Percentiles rank a stretch among this genome's conserved stretches.
Evolutionary conservation across 345 rosid species (phyloP).

Genomic region (Lepidium sativum): DNA sequence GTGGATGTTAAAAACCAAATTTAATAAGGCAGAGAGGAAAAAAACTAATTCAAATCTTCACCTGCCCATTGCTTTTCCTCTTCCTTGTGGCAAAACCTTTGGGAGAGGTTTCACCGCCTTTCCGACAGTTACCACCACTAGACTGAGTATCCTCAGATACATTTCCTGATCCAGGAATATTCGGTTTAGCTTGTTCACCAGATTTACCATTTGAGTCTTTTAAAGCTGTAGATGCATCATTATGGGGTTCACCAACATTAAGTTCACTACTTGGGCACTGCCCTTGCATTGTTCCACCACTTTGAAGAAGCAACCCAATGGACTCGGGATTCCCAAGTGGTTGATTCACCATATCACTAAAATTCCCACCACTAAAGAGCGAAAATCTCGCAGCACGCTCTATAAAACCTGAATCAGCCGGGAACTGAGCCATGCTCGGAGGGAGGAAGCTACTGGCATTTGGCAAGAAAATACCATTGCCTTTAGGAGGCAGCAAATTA

Average conservation of each 20-base stretch:
- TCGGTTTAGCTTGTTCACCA: constrained; percentile 49
- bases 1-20: not conserved
- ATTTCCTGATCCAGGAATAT: constrained; percentile 55
- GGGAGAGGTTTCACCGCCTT: constrained; percentile 40
- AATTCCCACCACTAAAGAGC: constrained; percentile 62
- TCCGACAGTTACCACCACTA: constrained; percentile 58
- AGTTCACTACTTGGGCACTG: constrained; percentile 41
- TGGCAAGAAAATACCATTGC: constrained; percentile 45
- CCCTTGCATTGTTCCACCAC: constrained; percentile 48
- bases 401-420: constrained; percentile 81
- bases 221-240: constrained; percentile 36
- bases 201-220: constrained; percentile 42
- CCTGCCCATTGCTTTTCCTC: constrained; percentile 73
- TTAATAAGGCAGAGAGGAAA: not conserved
- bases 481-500: constrained; percentile 47
- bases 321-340: constrained; percentile 55
- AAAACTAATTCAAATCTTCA: constrained; percentile 15
- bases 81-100: constrained; percentile 50
- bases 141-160: constrained; percentile 80
- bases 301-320: constrained; percentile 43
- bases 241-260: constrained; percentile 43
- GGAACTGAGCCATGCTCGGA: constrained; percentile 71
- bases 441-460: constrained; percentile 46
- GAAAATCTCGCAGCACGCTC: constrained; percentile 98
- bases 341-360: constrained; percentile 53